A percentile compares a stretch with the other conserved stretches of the same genome.
phyloP scores from a whole-genome alignment of 768 basidiomycete genomes.

The Kockovaella imperatae region DNA sequence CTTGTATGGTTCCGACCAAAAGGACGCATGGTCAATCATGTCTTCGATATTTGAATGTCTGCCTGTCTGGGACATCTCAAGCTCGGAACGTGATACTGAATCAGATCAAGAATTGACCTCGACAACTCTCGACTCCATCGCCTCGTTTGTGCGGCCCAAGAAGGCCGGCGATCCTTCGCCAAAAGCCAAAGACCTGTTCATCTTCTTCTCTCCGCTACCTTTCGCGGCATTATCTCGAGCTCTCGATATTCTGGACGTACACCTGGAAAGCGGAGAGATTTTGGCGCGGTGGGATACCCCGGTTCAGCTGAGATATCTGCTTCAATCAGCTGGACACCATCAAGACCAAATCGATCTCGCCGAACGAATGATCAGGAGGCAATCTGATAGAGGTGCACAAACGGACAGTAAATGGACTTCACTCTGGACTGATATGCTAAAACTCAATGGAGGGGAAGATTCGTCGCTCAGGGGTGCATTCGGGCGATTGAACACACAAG shows the following conservation, averaged over 20 bases:
- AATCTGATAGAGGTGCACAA: constrained; percentile 8
- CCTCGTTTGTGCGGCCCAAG: constrained; percentile 67
- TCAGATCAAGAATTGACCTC: constrained; percentile 68
- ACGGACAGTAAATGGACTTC: constrained; percentile 70
- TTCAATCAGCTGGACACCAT: constrained; percentile 62
- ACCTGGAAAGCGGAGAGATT: constrained; percentile 88
- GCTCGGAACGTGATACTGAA: constrained; percentile 46
- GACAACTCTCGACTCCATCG: constrained; percentile 71
- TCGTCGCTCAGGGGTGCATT: constrained; percentile 67
- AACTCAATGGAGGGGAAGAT: constrained; percentile 59
- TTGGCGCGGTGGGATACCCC: constrained; percentile 78
- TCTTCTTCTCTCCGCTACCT: constrained; percentile 76
- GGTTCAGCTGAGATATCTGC: constrained; percentile 79
- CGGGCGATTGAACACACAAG: constrained; percentile 61
- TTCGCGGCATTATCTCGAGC: constrained; percentile 66
- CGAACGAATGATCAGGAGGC: constrained; percentile 60
- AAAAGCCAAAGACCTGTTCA: constrained; percentile 60
- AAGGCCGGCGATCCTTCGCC: constrained; percentile 51
- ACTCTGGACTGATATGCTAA: constrained; percentile 83
- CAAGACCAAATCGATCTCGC: constrained; percentile 75
- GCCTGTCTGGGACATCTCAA: constrained; percentile 68
- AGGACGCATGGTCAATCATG: constrained; percentile 71
- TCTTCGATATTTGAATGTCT: constrained; percentile 90
- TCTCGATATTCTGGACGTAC: constrained; percentile 85
- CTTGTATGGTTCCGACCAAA: constrained; percentile 69